Conservation (phyloP, 306 rosid genomes). For the Prunus padus region DNA sequence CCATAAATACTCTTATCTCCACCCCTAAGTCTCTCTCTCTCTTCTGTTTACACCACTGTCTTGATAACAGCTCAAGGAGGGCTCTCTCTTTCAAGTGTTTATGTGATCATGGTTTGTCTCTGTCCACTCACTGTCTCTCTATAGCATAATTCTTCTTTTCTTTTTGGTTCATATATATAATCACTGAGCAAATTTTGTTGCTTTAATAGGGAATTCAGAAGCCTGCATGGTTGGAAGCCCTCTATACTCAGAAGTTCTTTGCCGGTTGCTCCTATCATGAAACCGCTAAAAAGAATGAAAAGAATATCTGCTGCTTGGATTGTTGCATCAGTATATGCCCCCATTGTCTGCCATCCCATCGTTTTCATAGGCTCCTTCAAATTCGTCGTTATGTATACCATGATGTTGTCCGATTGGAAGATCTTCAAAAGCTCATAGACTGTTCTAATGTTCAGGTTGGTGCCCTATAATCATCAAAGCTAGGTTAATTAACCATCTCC, state of each 20-base stretch:
- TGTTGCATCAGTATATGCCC: conserved; percentile 93
- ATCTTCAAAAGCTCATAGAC: conserved; percentile 89
- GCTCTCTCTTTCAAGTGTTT: conserved; percentile 28
- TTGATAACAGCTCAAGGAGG: conserved; percentile 19
- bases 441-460: conserved; percentile 91
- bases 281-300: conserved; percentile 82
- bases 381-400: conserved; percentile 97
- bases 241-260: conserved; percentile 72
- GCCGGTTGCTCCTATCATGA: conserved; percentile 78
- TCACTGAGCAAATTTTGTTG: background rate
- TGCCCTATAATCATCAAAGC: background rate
- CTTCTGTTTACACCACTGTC: conserved; percentile 13
- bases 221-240: conserved; percentile 99
- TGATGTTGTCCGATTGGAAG: conserved; percentile 90
- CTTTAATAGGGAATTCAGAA: conserved; percentile 62
- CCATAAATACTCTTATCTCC: conserved; percentile 64
- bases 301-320: conserved; percentile 92
- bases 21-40: conserved; percentile 21
- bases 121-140: background rate
- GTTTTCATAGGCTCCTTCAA: conserved; percentile 89
- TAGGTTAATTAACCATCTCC: background rate
- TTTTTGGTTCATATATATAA: conserved; percentile 12
- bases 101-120: conserved; percentile 68
- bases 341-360: conserved; percentile 87
- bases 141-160: conserved; percentile 13